Evolutionary conservation across 1,284 basidiomycete species (phyloP).

Genomic region (Bjerkandera adusta): DNA sequence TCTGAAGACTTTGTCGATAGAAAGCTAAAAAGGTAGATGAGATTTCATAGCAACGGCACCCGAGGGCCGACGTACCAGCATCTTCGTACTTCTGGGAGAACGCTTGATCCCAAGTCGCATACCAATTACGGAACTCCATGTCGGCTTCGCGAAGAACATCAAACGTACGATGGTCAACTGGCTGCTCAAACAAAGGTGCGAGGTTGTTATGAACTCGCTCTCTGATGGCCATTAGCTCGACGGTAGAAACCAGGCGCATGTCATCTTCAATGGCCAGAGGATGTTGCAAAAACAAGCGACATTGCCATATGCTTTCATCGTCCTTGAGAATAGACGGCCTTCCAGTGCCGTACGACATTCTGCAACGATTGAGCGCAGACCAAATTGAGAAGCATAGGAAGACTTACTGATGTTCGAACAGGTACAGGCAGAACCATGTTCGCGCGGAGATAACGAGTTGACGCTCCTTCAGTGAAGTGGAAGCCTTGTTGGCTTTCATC

Average conservation of each 20-base stretch:
- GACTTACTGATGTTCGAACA: constrained; percentile 89
- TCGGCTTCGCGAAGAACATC: constrained; percentile 62
- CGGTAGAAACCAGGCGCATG: constrained; percentile 91
- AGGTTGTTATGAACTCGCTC: constrained; percentile 73
- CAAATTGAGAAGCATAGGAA: constrained; percentile 3
- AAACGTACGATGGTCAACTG: constrained; percentile 68
- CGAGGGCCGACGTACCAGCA: constrained; percentile 50
- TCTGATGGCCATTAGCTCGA: constrained; percentile 81
- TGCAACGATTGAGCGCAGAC: constrained; percentile 27
- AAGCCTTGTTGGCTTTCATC: constrained; percentile 63
- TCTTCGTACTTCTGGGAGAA: constrained; percentile 83
- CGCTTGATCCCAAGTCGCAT: constrained; percentile 70
- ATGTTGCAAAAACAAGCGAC: constrained; percentile 80
- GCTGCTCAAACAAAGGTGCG: constrained; percentile 58
- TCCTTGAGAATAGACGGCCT: constrained; percentile 89
- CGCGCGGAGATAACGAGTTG: constrained; percentile 78
- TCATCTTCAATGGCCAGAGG: constrained; percentile 90
- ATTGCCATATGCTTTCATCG: constrained; percentile 85
- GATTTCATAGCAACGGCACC: not conserved
- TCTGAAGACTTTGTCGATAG: constrained; percentile 80
- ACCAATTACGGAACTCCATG: constrained; percentile 70
- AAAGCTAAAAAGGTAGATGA: constrained; percentile 47
- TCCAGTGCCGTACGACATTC: constrained; percentile 90
- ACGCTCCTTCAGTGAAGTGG: constrained; percentile 64
- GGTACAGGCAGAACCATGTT: constrained; percentile 88